phyloP scores from a whole-genome alignment of 306 rosid genomes.

The Glycine soja region DNA sequence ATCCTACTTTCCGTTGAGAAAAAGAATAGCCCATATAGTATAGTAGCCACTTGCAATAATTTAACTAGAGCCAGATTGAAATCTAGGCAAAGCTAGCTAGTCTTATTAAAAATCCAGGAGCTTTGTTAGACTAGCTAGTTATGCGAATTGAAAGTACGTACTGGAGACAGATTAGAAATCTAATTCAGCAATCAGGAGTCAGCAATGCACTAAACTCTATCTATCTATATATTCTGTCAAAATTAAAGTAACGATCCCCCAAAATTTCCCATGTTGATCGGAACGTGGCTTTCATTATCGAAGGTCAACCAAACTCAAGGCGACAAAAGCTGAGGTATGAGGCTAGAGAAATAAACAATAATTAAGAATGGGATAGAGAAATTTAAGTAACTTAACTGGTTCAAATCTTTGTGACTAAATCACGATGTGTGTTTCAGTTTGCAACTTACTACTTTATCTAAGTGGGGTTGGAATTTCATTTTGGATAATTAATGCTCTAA shows the following conservation, averaged over 20 bases:
- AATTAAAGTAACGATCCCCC: constrained; percentile 20
- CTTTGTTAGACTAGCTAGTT: background rate
- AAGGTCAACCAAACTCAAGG: constrained; percentile 38
- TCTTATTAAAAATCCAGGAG: constrained; percentile 38
- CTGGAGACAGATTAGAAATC: constrained; percentile 45
- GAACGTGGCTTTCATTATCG: constrained; percentile 30
- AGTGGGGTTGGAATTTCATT: too few species aligned
- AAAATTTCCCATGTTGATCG: constrained; percentile 35
- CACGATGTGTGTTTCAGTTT: background rate
- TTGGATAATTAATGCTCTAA: too few species aligned
- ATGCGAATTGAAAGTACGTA: background rate
- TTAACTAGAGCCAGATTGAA: constrained; percentile 27
- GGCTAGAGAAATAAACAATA: constrained; percentile 9
- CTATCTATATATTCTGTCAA: background rate
- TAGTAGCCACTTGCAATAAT: constrained; percentile 22
- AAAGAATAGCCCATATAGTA: background rate
- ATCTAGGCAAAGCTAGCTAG: constrained; percentile 20
- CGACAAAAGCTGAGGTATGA: background rate
- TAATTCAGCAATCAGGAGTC: constrained; percentile 23
- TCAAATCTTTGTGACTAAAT: background rate
- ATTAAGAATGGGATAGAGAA: constrained; percentile 10
- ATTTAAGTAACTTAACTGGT: background rate
- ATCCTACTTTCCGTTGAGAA: background rate
- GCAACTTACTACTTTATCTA: background rate
- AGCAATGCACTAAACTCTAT: background rate